Evolutionary conservation across 1,284 basidiomycete genomes (phyloP).

Genomic region (Ganoderma meredithae): DNA sequence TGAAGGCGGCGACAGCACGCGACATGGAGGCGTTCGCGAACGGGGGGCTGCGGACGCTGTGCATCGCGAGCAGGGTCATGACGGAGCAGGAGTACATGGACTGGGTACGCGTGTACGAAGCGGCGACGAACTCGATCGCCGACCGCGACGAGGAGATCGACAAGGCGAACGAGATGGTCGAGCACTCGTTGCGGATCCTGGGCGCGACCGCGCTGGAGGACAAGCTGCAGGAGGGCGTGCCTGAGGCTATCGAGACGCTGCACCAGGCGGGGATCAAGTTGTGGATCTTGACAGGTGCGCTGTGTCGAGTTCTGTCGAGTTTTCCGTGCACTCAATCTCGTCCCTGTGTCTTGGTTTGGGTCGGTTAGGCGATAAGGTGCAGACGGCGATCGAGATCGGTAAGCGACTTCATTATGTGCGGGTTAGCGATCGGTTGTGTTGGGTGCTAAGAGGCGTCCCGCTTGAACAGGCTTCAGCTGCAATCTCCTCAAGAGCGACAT

Average conservation of each 20-base stretch:
- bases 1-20: conserved; percentile 82
- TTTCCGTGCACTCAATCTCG: conserved; percentile 11
- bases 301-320: conserved; percentile 10
- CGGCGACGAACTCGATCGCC: conserved; percentile 76
- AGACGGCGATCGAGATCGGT: conserved; percentile 97
- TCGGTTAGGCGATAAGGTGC: conserved; percentile 87
- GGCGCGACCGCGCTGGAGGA: conserved; percentile 97
- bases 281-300: conserved; percentile 88
- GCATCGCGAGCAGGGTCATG: conserved; percentile 86
- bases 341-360: conserved; percentile 14
- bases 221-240: conserved; percentile 96
- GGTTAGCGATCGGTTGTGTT: background rate
- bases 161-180: conserved; percentile 85
- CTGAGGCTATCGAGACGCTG: conserved; percentile 92
- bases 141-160: conserved; percentile 93
- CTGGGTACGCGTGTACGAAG: conserved; percentile 88
- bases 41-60: conserved; percentile 89
- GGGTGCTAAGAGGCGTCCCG: conserved; percentile 8
- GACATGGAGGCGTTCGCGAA: conserved; percentile 97
- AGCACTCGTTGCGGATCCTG: conserved; percentile 83
- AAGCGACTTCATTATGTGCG: conserved; percentile 15
- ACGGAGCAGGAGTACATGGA: conserved; percentile 84
- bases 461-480: conserved; percentile 75
- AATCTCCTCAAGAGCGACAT: conserved; percentile 91
- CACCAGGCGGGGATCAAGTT: conserved; percentile 96